These are phyloP conservation scores for Sporothrix pseudoabietina DNA, from an alignment of 2,329 filamentous ascomycete species.

Conservation along the genomic window DNA sequence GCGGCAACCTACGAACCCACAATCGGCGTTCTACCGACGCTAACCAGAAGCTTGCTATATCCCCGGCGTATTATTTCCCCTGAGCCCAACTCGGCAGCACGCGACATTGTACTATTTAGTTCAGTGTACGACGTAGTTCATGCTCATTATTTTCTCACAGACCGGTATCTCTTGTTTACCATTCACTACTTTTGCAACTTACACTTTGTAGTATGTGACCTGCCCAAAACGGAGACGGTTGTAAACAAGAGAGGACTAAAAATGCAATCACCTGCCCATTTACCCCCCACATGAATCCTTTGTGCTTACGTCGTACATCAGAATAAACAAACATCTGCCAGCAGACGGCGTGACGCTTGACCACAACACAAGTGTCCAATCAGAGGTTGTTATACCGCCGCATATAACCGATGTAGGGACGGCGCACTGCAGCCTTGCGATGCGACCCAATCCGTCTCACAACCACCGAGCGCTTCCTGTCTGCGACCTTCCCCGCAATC, in stretches of 20 bases:
- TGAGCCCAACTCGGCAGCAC: not conserved
- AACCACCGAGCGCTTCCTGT: not conserved
- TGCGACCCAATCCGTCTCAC: conserved; percentile 9
- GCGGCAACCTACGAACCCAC: not conserved
- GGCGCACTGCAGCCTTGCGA: conserved; percentile 6
- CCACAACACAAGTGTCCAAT: not conserved
- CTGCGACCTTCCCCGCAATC: not conserved
- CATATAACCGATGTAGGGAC: not conserved
- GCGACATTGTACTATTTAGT: not conserved
- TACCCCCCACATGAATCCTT: not conserved
- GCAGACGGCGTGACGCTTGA: not conserved
- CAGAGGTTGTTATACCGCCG: not conserved
- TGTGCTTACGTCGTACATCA: not conserved
- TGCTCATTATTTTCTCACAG: not conserved
- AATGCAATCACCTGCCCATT: not conserved
- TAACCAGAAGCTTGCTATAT: not conserved
- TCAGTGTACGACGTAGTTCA: not conserved
- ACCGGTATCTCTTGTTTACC: too few relatives aligned
- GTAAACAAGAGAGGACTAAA: too few relatives aligned
- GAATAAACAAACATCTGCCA: not conserved
- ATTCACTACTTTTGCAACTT: too few relatives aligned
- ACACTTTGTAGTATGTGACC: too few relatives aligned
- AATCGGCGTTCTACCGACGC: conserved; percentile 1
- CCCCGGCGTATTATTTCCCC: not conserved
- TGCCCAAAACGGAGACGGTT: too few relatives aligned